A percentile compares a stretch with the other conserved stretches of the same genome.
These are phyloP conservation scores for Clarireedia monteithiana DNA, from an alignment of 2,329 filamentous ascomycete genomes.

Conservation along the genomic window DNA sequence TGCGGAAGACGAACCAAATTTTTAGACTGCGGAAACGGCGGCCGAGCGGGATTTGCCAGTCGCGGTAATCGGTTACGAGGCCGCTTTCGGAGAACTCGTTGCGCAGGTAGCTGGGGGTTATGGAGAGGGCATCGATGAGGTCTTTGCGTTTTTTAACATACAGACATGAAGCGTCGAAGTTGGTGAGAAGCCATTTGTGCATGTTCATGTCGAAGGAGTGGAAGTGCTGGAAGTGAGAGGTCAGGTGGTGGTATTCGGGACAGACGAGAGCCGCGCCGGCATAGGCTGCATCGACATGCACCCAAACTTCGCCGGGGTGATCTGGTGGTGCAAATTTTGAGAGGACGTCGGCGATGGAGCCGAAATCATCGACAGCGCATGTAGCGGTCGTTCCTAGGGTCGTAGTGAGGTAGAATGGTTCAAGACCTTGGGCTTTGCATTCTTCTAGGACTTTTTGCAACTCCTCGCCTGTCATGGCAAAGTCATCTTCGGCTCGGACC, in stretches of 20 bases:
- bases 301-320: conserved; percentile 58
- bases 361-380: conserved; percentile 79
- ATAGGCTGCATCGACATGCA: conserved; percentile 91
- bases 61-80: conserved; percentile 86
- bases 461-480: conserved; percentile 59
- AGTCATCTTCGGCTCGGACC: conserved; percentile 53
- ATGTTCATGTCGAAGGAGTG: conserved; percentile 94
- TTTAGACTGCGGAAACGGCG: conserved; percentile 83
- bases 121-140: conserved; percentile 71
- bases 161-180: conserved; percentile 79
- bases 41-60: conserved; percentile 95
- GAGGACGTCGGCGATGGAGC: conserved; percentile 27
- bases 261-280: conserved; percentile 79
- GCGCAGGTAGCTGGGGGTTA: conserved; percentile 73
- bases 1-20: conserved; percentile 88
- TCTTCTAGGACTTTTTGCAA: conserved; percentile 56
- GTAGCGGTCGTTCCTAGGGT: conserved; percentile 83
- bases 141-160: conserved; percentile 69
- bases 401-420: conserved; percentile 80
- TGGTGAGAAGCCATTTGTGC: conserved; percentile 95
- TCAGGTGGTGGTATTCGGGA: conserved; percentile 69
- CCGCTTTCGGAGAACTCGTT: conserved; percentile 76
- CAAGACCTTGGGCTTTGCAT: conserved; percentile 59
- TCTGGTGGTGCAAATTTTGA: conserved; percentile 32
- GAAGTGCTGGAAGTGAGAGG: conserved; percentile 54